Percentiles rank a stretch among this genome's conserved stretches.
Evolutionary conservation across 2,329 filamentous ascomycete species (phyloP).

Genomic region (Mycosphaerella arachidis): DNA sequence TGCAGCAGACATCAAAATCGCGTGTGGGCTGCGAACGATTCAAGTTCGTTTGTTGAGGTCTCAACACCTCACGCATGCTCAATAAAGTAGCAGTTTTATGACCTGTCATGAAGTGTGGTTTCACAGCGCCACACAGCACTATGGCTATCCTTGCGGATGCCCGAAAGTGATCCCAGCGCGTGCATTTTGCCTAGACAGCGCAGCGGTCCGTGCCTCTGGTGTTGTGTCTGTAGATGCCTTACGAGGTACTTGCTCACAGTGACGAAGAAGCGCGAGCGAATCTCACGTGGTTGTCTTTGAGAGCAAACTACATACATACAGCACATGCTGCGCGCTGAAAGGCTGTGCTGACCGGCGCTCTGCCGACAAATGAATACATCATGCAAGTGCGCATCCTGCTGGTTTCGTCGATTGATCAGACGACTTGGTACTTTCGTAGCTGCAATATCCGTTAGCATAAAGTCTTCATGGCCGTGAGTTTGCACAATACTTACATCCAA

Average conservation of each 20-base stretch:
- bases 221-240: background rate
- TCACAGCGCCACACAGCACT: background rate
- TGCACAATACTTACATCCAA: conserved; percentile 71
- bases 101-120: background rate
- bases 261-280: background rate
- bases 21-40: background rate
- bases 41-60: background rate
- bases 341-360: background rate
- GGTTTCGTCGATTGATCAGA: background rate
- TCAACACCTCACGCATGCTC: background rate
- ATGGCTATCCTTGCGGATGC: background rate
- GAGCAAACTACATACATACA: background rate
- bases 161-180: background rate
- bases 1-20: background rate
- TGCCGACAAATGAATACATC: background rate
- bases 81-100: background rate
- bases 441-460: conserved; percentile 3
- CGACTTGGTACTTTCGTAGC: conserved; percentile 15
- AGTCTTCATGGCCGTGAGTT: background rate
- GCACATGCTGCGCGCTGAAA: background rate
- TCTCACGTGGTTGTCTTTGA: background rate
- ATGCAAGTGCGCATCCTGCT: background rate
- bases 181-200: background rate
- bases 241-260: background rate
- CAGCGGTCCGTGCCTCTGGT: background rate